Evolutionary conservation across 352 stramenopile species (phyloP), one percentile per base, ranked within the genome.

Genomic region (Peronospora destructor): DNA sequence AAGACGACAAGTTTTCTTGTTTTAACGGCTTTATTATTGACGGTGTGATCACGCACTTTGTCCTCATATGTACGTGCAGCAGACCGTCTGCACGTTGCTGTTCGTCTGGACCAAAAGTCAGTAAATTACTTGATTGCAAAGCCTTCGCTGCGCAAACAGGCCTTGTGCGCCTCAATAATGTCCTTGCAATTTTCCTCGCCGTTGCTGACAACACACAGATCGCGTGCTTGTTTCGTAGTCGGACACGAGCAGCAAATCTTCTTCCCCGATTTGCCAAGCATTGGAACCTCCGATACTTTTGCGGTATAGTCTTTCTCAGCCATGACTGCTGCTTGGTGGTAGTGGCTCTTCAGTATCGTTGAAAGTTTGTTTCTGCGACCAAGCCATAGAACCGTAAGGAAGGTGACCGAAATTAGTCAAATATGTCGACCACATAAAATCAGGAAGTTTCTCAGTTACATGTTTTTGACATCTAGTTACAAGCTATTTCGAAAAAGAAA

Each of bases 241-340:
- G 95, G 95, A 61, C 95, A 99, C 41, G 90, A 97, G 69, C 95
- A 99, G 73, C 95, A 99, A 56, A 99, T 99, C 71, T 97, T 98
- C 74, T 98, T 98, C 56, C 94, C 92, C 0, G 91, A 97, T 74
- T 98, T 98, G 57, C 85, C 85, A 21, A 95, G 42, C 48, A 88
- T 65, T 0, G 78, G 80, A 1, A 52, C 50, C 4, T 66, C 46
- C 10, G 48, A 37, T 39, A 66, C 49, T 38, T 64, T 47, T 13
- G 48, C 34, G 14, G 53, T 64, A 9, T 46, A 59, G 38, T 67
- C 54, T 53, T 85, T 85, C 47, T 64, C 69, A 17, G 64, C 61
- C 77, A 88, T 88, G 2, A 34, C 26, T 47, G 16, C 23, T 26
- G 19, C 23, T 26, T 26, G 23, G 45, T 16, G 34, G 19, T 16